These are phyloP conservation scores for Pythium aristosporum DNA, from an alignment of 352 stramenopile species.

Conservation along the genomic window DNA sequence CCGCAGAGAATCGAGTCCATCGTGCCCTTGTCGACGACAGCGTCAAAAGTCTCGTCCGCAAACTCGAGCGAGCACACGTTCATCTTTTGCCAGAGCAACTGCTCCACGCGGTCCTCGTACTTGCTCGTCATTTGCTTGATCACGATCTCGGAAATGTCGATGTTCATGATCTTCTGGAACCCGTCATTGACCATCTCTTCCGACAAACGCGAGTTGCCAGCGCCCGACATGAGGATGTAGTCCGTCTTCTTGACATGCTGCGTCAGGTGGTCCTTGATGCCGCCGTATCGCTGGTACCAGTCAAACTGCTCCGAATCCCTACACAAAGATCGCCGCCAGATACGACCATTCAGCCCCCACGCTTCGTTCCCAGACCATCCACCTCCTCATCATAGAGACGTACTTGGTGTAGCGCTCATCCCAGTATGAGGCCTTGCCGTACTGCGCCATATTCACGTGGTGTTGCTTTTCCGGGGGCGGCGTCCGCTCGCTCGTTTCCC, in stretches of 20 bases:
- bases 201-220: slow-evolving; percentile 92
- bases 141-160: slow-evolving; percentile 94
- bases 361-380: no score
- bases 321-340: not conserved
- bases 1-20: slow-evolving; percentile 96
- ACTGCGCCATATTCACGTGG: slow-evolving; percentile 73
- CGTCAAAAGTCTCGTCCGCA: slow-evolving; percentile 93
- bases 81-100: slow-evolving; percentile 94
- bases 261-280: slow-evolving; percentile 85
- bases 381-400: no score
- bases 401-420: slow-evolving; percentile 94
- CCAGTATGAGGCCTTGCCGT: slow-evolving; percentile 93
- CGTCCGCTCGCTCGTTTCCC: slow-evolving; percentile 4
- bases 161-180: slow-evolving; percentile 94
- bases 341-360: not conserved
- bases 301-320: slow-evolving; percentile 94
- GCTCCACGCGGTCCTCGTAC: slow-evolving; percentile 90
- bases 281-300: slow-evolving; percentile 94
- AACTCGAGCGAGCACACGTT: slow-evolving; percentile 94
- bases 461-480: not conserved
- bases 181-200: slow-evolving; percentile 97
- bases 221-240: slow-evolving; percentile 90
- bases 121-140: slow-evolving; percentile 94
- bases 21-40: slow-evolving; percentile 94
- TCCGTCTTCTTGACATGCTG: slow-evolving; percentile 96